phyloP scores from a whole-genome alignment of 805 yeast genomes.

The Barnettozyma pratensis region DNA sequence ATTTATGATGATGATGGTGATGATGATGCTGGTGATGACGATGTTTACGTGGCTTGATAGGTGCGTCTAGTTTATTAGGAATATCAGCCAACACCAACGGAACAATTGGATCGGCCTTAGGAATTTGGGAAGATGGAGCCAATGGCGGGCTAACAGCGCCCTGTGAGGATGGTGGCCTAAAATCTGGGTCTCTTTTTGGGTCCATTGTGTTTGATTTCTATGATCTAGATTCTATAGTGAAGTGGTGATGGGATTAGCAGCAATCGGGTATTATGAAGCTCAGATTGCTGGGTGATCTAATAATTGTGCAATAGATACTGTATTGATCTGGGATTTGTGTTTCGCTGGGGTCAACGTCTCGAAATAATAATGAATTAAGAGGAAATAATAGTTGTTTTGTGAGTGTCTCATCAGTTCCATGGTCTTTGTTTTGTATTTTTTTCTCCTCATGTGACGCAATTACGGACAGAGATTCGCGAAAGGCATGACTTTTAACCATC shows the following conservation, averaged over 20 bases:
- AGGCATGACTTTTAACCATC: too few relatives aligned
- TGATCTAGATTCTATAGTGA: neutral
- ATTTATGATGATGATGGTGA: slow-evolving; percentile 5
- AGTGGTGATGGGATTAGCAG: neutral
- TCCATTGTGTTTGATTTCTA: slow-evolving; percentile 52
- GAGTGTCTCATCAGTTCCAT: too few relatives aligned
- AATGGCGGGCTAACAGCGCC: slow-evolving; percentile 57
- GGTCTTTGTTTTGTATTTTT: too few relatives aligned
- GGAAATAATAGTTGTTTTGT: too few relatives aligned
- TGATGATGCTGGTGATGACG: slow-evolving; percentile 21
- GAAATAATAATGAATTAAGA: too few relatives aligned
- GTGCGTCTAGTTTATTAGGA: slow-evolving; percentile 68
- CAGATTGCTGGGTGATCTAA: too few relatives aligned
- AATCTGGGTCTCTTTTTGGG: slow-evolving; percentile 88
- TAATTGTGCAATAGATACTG: too few relatives aligned
- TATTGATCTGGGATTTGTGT: too few relatives aligned
- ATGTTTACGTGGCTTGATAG: slow-evolving; percentile 43
- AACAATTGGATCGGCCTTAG: slow-evolving; percentile 70
- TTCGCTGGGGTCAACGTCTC: too few relatives aligned
- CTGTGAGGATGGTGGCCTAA: slow-evolving; percentile 75
- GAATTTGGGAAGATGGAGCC: slow-evolving; percentile 64
- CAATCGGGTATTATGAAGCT: neutral
- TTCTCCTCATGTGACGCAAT: too few relatives aligned
- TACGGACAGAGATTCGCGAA: too few relatives aligned
- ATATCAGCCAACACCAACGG: slow-evolving; percentile 74